phyloP scores from a whole-genome alignment of 345 rosid species.

The Ricinus communis region DNA sequence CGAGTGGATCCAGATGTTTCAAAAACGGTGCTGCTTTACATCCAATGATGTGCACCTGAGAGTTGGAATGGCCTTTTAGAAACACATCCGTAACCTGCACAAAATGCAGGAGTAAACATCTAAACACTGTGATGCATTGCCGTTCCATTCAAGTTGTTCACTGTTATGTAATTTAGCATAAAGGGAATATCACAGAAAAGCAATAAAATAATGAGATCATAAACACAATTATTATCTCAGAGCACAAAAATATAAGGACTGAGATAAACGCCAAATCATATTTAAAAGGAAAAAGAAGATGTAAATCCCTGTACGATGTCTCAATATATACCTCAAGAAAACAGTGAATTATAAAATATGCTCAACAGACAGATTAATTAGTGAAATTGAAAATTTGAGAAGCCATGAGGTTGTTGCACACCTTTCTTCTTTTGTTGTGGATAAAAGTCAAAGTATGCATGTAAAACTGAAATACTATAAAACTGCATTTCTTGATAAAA shows the following conservation, averaged over 20 bases:
- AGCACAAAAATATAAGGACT: background rate
- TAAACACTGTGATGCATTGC: background rate
- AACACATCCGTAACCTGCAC: slow-evolving; percentile 30
- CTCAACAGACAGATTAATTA: too few species aligned
- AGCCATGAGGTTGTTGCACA: too few species aligned
- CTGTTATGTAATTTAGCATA: background rate
- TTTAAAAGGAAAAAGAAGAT: too few species aligned
- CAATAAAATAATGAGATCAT: too few species aligned
- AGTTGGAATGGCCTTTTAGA: slow-evolving; percentile 31
- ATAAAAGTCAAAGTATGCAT: too few species aligned
- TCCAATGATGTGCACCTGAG: slow-evolving; percentile 37
- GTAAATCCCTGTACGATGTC: too few species aligned
- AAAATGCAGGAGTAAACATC: background rate
- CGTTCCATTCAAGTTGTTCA: background rate
- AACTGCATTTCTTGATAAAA: background rate
- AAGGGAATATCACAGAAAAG: background rate
- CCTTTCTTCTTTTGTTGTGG: too few species aligned
- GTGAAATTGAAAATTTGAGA: too few species aligned
- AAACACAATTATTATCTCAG: too few species aligned
- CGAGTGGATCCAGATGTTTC: slow-evolving; percentile 22
- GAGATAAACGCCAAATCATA: background rate
- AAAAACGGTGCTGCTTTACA: slow-evolving; percentile 22
- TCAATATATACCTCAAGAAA: too few species aligned
- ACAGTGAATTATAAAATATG: too few species aligned
- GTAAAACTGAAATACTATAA: background rate